Base-by-base conservation (phyloP, 345 rosid species). In the Pistacia integerrima region DNA sequence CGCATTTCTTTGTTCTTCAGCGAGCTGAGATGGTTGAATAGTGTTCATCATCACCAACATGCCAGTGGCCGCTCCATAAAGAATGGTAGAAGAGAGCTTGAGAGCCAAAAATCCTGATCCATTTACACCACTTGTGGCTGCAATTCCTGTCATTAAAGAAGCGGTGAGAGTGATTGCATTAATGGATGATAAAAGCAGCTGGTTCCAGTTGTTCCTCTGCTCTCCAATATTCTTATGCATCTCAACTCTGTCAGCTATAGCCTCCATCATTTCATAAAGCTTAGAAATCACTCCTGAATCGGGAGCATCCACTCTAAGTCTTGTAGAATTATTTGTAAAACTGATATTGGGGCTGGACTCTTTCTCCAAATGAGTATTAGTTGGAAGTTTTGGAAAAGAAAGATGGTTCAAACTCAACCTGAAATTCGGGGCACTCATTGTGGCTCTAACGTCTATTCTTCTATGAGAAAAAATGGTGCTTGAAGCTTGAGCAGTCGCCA, bases 1-100 rank as follows among this genome's bases (percentile, higher is more conserved):
- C 0, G 91, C 91, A 46, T 83, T 88, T 69, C 91, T 84, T 63
- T 86, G 92, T 76, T 90, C 91, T 69, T 88, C 92, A 0, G 87
- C 89, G 3, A 90, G 80, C 36, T 90, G 91, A 11, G 94, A 88
- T 5, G 94, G 92, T 16, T 87, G 91, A 77, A 90, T 76, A 44
- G 61, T 80, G 82, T 90, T 87, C 87, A 72, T 80, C 52, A 85
- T 44, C 4, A 63, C 67, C 86, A 87, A 63, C 87, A 87, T 72
- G 2, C 78, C 82, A 0, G 90, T 70, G 25, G 88, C 88, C 22
- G 90, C 77, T 7, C 70, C 28, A 70, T 82, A 88, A n/a, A 88
- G 76, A 0, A 87, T 22, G 0, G 79, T 72, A 18, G 91, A 84
- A 4, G 90, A 84, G 14, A 82, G 48, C 65, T 85, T 82, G 54